These are phyloP conservation scores for Hygrocybe punicea DNA, from an alignment of 768 basidiomycete genomes.

Conservation along the genomic window DNA sequence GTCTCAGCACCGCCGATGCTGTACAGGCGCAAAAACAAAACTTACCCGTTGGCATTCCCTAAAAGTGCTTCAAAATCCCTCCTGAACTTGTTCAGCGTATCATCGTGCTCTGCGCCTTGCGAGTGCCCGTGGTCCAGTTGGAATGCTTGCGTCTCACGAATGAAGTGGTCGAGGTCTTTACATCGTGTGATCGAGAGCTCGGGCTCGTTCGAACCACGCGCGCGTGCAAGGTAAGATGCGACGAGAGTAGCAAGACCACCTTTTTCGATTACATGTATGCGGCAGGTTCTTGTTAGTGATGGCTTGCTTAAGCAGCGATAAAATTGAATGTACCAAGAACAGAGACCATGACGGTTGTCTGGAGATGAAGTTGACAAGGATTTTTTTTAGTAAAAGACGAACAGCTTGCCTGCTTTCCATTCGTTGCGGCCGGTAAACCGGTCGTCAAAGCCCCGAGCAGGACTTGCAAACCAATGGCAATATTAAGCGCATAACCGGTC, in stretches of 20 bases:
- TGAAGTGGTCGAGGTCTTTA: constrained; percentile 63
- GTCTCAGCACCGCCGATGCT: neutral
- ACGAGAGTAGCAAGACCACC: constrained; percentile 67
- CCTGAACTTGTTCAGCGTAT: constrained; percentile 36
- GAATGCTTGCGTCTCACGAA: constrained; percentile 60
- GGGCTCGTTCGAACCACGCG: constrained; percentile 68
- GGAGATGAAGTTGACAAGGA: neutral
- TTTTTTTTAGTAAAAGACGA: too few species aligned
- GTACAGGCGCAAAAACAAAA: neutral
- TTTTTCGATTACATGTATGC: constrained; percentile 20
- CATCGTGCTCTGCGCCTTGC: constrained; percentile 35
- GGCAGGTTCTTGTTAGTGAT: neutral
- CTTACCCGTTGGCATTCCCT: constrained; percentile 40
- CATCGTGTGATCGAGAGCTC: constrained; percentile 54
- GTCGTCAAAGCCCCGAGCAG: constrained; percentile 65
- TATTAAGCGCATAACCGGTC: constrained; percentile 38
- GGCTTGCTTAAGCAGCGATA: neutral
- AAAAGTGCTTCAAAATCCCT: constrained; percentile 46
- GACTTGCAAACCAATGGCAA: constrained; percentile 62
- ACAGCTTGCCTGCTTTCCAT: constrained; percentile 39
- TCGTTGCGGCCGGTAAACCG: constrained; percentile 50
- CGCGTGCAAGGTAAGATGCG: constrained; percentile 69
- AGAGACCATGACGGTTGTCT: constrained; percentile 39
- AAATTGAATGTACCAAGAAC: constrained; percentile 32
- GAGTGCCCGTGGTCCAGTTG: constrained; percentile 53